Evolutionary conservation across 176 grass and related monocot species (phyloP).

Genomic region (Dendrocalamus sinicus): DNA sequence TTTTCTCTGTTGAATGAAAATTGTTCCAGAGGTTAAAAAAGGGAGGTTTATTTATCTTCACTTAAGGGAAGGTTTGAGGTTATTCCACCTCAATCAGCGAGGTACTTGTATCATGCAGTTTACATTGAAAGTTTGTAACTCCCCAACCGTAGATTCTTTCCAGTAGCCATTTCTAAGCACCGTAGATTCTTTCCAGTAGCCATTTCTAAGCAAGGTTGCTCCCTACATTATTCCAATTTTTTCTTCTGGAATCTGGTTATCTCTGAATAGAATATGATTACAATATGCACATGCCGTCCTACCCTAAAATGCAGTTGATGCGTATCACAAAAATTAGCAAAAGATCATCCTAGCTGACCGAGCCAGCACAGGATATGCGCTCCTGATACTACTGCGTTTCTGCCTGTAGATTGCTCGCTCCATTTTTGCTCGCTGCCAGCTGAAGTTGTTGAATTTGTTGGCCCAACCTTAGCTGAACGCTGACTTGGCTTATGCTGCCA

Average conservation of each 20-base stretch:
- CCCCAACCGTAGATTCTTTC: background rate
- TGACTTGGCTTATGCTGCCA: constrained; percentile 79
- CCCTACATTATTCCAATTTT: constrained; percentile 30
- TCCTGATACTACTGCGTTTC: constrained; percentile 12
- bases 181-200: background rate
- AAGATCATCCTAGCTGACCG: background rate
- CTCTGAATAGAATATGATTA: constrained; percentile 34
- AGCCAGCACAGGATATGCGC: background rate
- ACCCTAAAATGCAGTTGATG: constrained; percentile 21
- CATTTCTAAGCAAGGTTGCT: background rate
- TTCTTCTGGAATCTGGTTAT: background rate
- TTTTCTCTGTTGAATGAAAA: background rate
- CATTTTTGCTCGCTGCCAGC: constrained; percentile 32
- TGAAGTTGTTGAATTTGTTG: constrained; percentile 67
- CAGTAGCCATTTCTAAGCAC: background rate
- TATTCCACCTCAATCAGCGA: background rate
- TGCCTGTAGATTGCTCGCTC: constrained; percentile 20
- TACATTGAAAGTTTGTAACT: background rate
- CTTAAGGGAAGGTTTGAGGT: background rate
- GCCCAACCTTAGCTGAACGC: constrained; percentile 76
- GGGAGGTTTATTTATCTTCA: background rate
- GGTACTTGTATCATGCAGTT: constrained; percentile 8
- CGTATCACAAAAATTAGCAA: constrained; percentile 27
- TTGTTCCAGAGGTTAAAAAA: background rate
- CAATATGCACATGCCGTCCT: background rate